phyloP scores from a whole-genome alignment of 768 basidiomycete species.

The Mycena crocata region DNA sequence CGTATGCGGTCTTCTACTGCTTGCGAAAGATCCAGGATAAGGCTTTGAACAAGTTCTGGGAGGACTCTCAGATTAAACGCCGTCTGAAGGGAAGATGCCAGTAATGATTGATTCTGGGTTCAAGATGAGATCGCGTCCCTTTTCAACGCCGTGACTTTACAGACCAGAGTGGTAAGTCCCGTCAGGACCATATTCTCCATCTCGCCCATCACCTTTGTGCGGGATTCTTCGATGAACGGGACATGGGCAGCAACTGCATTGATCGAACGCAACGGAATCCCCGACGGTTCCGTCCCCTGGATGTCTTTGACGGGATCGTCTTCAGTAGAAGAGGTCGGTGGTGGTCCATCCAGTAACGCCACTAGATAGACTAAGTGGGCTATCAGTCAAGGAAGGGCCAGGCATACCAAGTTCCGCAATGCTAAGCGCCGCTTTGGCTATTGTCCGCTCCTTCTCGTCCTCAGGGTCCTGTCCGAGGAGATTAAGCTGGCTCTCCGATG shows the following conservation, averaged over 20 bases:
- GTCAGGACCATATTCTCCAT: slow-evolving; percentile 93
- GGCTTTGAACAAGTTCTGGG: slow-evolving; percentile 82
- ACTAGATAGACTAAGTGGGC: slow-evolving; percentile 48
- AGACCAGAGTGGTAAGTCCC: slow-evolving; percentile 81
- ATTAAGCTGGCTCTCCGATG: slow-evolving; percentile 22
- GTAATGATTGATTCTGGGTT: slow-evolving; percentile 84
- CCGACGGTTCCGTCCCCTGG: slow-evolving; percentile 35
- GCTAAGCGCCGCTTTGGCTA: slow-evolving; percentile 94
- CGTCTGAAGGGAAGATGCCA: slow-evolving; percentile 95
- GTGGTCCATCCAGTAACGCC: slow-evolving; percentile 60
- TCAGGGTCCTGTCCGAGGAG: slow-evolving; percentile 56
- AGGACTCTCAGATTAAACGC: slow-evolving; percentile 92
- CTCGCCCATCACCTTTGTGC: slow-evolving; percentile 76
- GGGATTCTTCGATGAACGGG: slow-evolving; percentile 77
- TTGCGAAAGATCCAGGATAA: slow-evolving; percentile 83
- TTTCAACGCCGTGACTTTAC: slow-evolving; percentile 38
- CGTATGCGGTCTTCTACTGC: slow-evolving; percentile 86
- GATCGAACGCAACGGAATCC: slow-evolving; percentile 78
- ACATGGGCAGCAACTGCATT: slow-evolving; percentile 77
- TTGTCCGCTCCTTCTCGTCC: slow-evolving; percentile 86
- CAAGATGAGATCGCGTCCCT: slow-evolving; percentile 18
- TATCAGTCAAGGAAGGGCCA: neutral
- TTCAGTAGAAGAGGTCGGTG: slow-evolving; percentile 11
- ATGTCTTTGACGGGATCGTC: slow-evolving; percentile 3
- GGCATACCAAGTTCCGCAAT: slow-evolving; percentile 89